These are phyloP conservation scores for Lanmaoa rubissima DNA, from an alignment of 768 basidiomycete species.

Conservation along the genomic window DNA sequence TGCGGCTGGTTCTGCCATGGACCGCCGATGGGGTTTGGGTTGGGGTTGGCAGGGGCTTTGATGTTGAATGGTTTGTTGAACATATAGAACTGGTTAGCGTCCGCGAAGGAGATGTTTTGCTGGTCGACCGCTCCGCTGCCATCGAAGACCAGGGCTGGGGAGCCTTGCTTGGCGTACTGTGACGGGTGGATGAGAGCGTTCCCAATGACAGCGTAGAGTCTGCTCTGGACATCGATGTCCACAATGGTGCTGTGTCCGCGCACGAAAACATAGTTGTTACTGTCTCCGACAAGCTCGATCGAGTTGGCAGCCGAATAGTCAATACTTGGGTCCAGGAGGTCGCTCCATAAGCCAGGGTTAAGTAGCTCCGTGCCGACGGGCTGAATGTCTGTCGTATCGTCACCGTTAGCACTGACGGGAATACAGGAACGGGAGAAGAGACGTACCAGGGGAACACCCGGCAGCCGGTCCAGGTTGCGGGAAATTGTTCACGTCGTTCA, in stretches of 20 bases:
- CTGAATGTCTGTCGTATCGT: slow-evolving; percentile 1
- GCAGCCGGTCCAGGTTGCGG: background rate
- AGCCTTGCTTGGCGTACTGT: background rate
- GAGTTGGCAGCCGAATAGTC: background rate
- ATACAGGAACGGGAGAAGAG: background rate
- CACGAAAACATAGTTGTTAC: slow-evolving; percentile 8
- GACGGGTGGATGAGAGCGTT: background rate
- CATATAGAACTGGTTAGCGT: slow-evolving; percentile 4
- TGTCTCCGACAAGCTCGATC: slow-evolving; percentile 2
- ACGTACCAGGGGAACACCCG: slow-evolving; percentile 1
- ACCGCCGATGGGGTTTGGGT: background rate
- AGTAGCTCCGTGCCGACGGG: slow-evolving; percentile 1
- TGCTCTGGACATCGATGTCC: slow-evolving; percentile 10
- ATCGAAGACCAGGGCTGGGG: background rate
- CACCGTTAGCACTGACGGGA: background rate
- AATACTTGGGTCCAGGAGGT: background rate
- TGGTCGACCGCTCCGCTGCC: background rate
- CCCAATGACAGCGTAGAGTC: background rate
- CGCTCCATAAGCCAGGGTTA: background rate
- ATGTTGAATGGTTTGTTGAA: slow-evolving; percentile 3
- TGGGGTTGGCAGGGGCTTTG: background rate
- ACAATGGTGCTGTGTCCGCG: slow-evolving; percentile 10
- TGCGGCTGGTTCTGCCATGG: background rate
- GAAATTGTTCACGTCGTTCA: background rate
- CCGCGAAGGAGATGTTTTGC: slow-evolving; percentile 2